Evolutionary conservation across 257 asterid genomes (phyloP), one percentile per base, ranked within the genome.

Genomic region (Capsicum rhomboideum): DNA sequence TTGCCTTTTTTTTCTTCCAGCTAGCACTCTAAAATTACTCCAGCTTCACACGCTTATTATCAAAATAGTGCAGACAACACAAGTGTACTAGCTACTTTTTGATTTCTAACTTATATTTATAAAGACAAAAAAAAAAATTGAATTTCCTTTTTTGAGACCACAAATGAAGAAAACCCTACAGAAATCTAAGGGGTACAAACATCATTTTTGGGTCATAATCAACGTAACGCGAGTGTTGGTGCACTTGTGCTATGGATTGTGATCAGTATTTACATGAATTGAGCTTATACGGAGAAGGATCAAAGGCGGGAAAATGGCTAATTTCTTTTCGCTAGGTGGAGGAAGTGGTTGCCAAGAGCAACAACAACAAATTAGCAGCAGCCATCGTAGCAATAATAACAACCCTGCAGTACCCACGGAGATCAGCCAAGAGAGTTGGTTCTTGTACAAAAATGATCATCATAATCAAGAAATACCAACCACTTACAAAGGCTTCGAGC

Each of bases 311-410:
- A 34, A 80, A 80, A 80, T 82, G 85, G 85, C 85, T 82, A 74
- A 74, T 74, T 82, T 82, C 44, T 67, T 82, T 82, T 82, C 85
- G 20, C 40, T 82, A 67, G 85, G 67, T 52, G 85, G 71, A 54
- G 53, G 53, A 29, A 23, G 34, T 10, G 18, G 79, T 18, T 55
- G n/a, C 42, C 78, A 53, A 8, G 34, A 69, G 9, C 80, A 46
- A 9, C 78, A 82, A 23, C 78, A 56, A 46, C 78, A 82, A 67
- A 81, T 40, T 61, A 82, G 84, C 52, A 63, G 63, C 46, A 46
- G 58, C 50, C 54, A 46, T 7, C 69, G 40, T 63, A 63, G 18
- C 1, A 5, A 11, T 26, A 63, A 53, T 29, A 4, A 10, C 20
- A 34, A 74, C 37, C 26, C n/a, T 8, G 29, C 16, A 18, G 28